phyloP scores from a whole-genome alignment of 106 monocot species.

The Chionographis japonica region DNA sequence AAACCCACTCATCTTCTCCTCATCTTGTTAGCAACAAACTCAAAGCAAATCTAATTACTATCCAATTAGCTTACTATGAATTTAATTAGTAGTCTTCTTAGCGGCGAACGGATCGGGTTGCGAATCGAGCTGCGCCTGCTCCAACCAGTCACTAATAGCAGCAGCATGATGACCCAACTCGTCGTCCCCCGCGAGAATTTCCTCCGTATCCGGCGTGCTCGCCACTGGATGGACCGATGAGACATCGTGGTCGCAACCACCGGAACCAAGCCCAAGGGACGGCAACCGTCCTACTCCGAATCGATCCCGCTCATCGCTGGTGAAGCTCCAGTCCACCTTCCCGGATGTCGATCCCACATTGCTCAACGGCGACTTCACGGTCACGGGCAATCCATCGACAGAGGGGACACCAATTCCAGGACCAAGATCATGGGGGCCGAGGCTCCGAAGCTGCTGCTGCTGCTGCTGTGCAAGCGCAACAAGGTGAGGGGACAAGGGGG shows the following conservation, averaged over 20 bases:
- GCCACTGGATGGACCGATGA: conserved; percentile 27
- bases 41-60: too few species aligned
- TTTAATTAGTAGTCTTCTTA: too few species aligned
- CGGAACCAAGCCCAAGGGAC: conserved; percentile 8
- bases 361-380: background rate
- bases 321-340: conserved; percentile 27
- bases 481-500: conserved; percentile 2
- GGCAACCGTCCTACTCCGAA: background rate
- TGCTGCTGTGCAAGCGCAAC: conserved; percentile 2
- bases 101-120: too few species aligned
- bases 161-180: conserved; percentile 20
- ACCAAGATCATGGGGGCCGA: conserved; percentile 32
- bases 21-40: too few species aligned
- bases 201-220: conserved; percentile 19
- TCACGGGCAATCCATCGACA: conserved; percentile 20
- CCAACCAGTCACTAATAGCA: conserved; percentile 25
- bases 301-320: conserved; percentile 15
- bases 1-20: too few species aligned
- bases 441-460: conserved; percentile 6
- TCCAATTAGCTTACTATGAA: too few species aligned
- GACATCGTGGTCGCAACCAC: background rate
- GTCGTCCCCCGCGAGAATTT: background rate
- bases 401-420: background rate
- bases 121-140: conserved; percentile 18
- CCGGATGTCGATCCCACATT: conserved; percentile 36